Evolutionary conservation across 805 yeast genomes (phyloP).

Genomic region (Candida sanyiensis): DNA sequence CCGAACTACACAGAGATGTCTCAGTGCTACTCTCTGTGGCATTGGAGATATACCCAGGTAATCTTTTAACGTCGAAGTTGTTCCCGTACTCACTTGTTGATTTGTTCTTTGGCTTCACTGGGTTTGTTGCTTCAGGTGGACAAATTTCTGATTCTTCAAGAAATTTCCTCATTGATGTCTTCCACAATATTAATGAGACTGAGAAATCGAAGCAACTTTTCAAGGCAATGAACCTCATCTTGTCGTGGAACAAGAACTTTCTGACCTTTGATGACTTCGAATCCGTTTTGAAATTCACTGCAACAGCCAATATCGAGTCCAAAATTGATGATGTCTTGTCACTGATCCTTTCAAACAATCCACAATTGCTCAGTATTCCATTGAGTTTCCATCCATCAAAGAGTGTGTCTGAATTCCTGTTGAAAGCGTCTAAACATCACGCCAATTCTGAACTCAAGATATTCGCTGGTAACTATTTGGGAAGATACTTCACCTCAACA

Average conservation of each 20-base stretch:
- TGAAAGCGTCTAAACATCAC: conserved; percentile 1
- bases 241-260: conserved; percentile 4
- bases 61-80: conserved; percentile 3
- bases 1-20: conserved; percentile 24
- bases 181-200: not conserved
- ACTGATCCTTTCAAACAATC: conserved; percentile 11
- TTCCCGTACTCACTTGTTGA: conserved; percentile 20
- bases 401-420: conserved; percentile 14
- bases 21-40: conserved; percentile 23
- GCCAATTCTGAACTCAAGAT: conserved; percentile 3
- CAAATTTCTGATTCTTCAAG: not conserved
- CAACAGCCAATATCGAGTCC: conserved; percentile 1
- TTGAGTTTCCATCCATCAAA: conserved; percentile 10
- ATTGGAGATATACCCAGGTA: conserved; percentile 12
- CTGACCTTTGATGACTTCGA: conserved; percentile 10
- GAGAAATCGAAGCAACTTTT: conserved; percentile 16
- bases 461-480: conserved; percentile 21
- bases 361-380: conserved; percentile 5
- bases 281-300: conserved; percentile 10
- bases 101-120: conserved; percentile 16
- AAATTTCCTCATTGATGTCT: conserved; percentile 1
- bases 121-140: conserved; percentile 2
- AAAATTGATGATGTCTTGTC: conserved; percentile 13
- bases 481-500: conserved; percentile 16
- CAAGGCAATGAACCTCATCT: conserved; percentile 9